Percentiles rank a stretch among this genome's conserved stretches.
Conservation (phyloP, 106 monocot genomes). For the Cymbidium sinense region DNA sequence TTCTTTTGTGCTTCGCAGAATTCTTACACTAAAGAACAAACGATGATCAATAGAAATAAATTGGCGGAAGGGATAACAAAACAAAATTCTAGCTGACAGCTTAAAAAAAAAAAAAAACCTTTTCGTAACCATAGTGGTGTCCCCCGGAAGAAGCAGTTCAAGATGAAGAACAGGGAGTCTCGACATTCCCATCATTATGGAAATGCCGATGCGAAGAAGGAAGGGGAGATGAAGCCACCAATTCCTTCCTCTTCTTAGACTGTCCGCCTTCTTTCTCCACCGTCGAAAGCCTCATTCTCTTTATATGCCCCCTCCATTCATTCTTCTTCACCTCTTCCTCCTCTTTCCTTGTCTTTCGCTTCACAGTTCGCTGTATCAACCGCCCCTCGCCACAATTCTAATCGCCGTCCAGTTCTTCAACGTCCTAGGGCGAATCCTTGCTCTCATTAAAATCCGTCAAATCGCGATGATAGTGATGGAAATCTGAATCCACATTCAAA, state of each 20-base stretch:
- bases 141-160: neutral
- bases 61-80: neutral
- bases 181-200: neutral
- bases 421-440: neutral
- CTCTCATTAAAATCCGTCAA: neutral
- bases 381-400: constrained; percentile 3
- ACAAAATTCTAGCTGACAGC: neutral
- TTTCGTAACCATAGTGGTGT: no score
- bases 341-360: neutral
- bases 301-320: neutral
- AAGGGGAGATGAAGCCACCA: neutral
- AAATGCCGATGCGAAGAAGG: neutral
- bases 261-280: neutral
- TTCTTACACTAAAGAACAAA: neutral
- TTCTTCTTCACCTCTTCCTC: neutral
- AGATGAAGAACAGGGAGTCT: neutral
- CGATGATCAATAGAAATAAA: neutral
- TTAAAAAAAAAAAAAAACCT: neutral
- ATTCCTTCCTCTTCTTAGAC: neutral
- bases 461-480: neutral
- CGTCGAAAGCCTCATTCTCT: neutral
- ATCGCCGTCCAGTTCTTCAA: neutral
- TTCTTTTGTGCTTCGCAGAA: neutral
- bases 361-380: neutral
- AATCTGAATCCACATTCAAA: neutral